These are phyloP conservation scores for Saururus chinensis DNA, from an alignment of 164 flowering plant species.

Conservation along the genomic window DNA sequence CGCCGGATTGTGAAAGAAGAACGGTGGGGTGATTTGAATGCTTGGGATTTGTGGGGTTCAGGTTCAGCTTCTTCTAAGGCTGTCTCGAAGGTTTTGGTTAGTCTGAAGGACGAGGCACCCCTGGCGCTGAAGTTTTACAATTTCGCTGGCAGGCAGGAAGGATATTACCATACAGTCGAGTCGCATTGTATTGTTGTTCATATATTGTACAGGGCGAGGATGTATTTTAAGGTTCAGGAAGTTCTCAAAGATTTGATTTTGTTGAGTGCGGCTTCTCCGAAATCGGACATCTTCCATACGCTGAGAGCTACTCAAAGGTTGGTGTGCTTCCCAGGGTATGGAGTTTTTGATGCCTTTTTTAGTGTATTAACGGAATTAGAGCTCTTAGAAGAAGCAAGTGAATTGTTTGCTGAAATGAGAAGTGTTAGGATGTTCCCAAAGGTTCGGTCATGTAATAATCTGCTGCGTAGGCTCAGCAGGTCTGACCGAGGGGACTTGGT, in stretches of 20 bases:
- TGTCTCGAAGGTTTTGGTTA: constrained; percentile 38
- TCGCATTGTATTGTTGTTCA: constrained; percentile 55
- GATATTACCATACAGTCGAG: constrained; percentile 43
- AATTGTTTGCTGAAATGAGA: constrained; percentile 61
- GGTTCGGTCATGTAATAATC: constrained; percentile 55
- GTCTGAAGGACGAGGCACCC: constrained; percentile 33
- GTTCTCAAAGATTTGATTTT: constrained; percentile 34
- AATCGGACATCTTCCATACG: constrained; percentile 37
- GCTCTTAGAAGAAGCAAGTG: constrained; percentile 53
- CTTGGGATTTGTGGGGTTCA: too few relatives aligned
- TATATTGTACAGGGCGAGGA: constrained; percentile 47
- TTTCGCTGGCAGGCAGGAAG: constrained; percentile 37
- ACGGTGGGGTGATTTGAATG: too few relatives aligned
- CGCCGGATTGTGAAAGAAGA: too few relatives aligned
- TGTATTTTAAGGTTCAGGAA: constrained; percentile 44
- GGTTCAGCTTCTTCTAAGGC: background rate
- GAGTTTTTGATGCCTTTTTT: constrained; percentile 72
- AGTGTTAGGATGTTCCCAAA: constrained; percentile 44
- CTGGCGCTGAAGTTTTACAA: constrained; percentile 51
- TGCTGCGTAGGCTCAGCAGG: constrained; percentile 51
- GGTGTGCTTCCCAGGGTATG: constrained; percentile 38
- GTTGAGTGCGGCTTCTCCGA: constrained; percentile 15
- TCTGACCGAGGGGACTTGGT: constrained; percentile 27
- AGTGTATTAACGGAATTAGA: constrained; percentile 54
- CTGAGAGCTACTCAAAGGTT: constrained; percentile 44